Conservation (phyloP, 768 basidiomycete species). For the Plicaturopsis crispa region DNA sequence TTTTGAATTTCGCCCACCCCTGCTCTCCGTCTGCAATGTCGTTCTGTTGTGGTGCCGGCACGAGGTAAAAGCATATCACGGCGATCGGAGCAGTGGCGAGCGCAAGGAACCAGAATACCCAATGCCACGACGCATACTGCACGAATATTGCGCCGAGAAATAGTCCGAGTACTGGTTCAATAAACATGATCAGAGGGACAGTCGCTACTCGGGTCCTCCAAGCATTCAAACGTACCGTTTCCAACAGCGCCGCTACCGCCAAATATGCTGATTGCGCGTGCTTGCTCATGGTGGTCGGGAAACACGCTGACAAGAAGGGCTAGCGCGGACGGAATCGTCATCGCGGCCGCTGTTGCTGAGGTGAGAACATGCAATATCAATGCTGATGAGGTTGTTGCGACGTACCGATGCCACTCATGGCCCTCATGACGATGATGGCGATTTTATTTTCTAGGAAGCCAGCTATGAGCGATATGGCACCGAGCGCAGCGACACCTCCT, state of each 20-base stretch:
- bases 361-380: neutral
- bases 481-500: constrained; percentile 30
- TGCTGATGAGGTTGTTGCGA: neutral
- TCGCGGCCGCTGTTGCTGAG: constrained; percentile 28
- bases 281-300: constrained; percentile 37
- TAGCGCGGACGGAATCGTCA: constrained; percentile 46
- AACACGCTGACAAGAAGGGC: constrained; percentile 42
- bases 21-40: constrained; percentile 1
- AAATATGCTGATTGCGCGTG: constrained; percentile 38
- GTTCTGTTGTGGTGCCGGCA: constrained; percentile 19
- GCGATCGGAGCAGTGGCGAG: constrained; percentile 28
- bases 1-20: constrained; percentile 14
- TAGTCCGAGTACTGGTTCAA: constrained; percentile 28
- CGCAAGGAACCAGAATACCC: constrained; percentile 44
- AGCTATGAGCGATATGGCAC: constrained; percentile 33
- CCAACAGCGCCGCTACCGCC: constrained; percentile 39
- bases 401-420: constrained; percentile 39
- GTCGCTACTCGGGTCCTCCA: neutral
- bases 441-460: constrained; percentile 41
- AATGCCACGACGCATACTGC: constrained; percentile 32
- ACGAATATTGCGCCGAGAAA: constrained; percentile 37
- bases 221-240: constrained; percentile 29
- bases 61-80: constrained; percentile 21
- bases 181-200: constrained; percentile 3
- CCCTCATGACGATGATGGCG: constrained; percentile 41